Percentiles rank a stretch among this genome's conserved stretches.
Conservation (phyloP, 805 yeast genomes). For the Myxozyma neotropica region DNA sequence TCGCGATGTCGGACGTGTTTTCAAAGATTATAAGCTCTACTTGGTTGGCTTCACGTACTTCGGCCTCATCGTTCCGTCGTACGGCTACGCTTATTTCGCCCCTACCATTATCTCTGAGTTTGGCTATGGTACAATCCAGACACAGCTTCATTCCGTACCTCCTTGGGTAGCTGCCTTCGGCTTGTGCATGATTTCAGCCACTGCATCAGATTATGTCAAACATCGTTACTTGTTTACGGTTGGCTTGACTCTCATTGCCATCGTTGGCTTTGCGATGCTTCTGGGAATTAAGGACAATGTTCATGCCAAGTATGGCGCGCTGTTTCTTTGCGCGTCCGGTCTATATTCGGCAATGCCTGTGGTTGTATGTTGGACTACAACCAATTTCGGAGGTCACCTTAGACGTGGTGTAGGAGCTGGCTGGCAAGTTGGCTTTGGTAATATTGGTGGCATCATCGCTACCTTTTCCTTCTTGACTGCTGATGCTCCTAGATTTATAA, state of each 20-base stretch:
- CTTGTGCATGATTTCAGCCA: constrained; percentile 62
- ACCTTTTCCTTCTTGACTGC: constrained; percentile 56
- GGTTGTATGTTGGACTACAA: constrained; percentile 66
- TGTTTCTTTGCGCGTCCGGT: constrained; percentile 62
- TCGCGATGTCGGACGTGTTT: constrained; percentile 51
- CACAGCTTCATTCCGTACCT: constrained; percentile 80
- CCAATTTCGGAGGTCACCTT: constrained; percentile 65
- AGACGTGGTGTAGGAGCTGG: constrained; percentile 62
- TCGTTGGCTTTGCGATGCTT: constrained; percentile 60
- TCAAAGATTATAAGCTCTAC: constrained; percentile 64
- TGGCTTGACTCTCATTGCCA: constrained; percentile 43
- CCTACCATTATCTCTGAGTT: constrained; percentile 63
- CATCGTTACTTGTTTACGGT: constrained; percentile 42
- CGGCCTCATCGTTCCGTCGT: constrained; percentile 69
- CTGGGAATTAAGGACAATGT: constrained; percentile 49
- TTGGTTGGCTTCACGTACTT: constrained; percentile 63
- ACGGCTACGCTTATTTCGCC: constrained; percentile 75
- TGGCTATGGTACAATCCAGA: constrained; percentile 69
- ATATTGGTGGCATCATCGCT: constrained; percentile 70
- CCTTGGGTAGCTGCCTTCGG: constrained; percentile 84
- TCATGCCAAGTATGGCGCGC: constrained; percentile 61
- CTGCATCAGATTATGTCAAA: constrained; percentile 58
- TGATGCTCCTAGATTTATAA: constrained; percentile 62
- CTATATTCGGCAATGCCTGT: constrained; percentile 68
- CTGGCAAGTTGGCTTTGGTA: constrained; percentile 70